Base-by-base conservation (phyloP, 2,329 filamentous ascomycete genomes). In the Hyphodiscus sp. region DNA sequence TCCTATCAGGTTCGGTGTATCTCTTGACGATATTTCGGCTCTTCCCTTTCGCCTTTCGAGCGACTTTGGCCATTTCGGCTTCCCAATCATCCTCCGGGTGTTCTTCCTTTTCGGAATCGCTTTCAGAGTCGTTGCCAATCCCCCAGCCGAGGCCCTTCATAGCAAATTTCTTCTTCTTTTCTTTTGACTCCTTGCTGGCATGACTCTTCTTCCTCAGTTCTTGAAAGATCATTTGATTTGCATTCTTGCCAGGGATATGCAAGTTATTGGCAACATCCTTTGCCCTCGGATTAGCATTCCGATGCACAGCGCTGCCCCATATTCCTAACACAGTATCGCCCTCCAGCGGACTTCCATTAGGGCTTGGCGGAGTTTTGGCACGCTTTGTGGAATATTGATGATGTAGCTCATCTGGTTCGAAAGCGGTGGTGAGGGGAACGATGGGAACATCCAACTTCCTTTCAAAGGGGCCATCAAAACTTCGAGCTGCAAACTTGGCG, bases 381-480 rank as follows among this genome's bases (percentile, higher is more conserved):
- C 13, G 29, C 29, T 33, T 33, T 33, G 33, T 15, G 33, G 2
- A 10, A 38, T 38, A 10, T 2, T 38, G 33, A 38, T n/a, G 33
- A 2, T 38, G 33, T 38, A 38, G 16, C 16, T 38, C 33, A 45
- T 20, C 43, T 7, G 43, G 1, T 20, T 26, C 43, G 13, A 26
- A 45, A 20, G 19, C 11, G 19, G 18, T 2, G 19, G 52, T 44
- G 16, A 45, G 47, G 11, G 51, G 30, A 11, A 29, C 20, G 13
- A 56, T 48, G 2, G 61, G 58, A 20, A 65, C 52, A 7, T 52
- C 50, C 11, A 64, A 48, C 10, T 62, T 45, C 8, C 62, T 57
- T 51, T 59, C 58, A 48, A 60, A 50, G 15, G 55, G 47, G 7
- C 61, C 63, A 54, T 66, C 63, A 49, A 55, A 64, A 49, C 51